These are phyloP conservation scores for Solanum aculeatissimum DNA, from an alignment of 305 asterid species.

Conservation along the genomic window DNA sequence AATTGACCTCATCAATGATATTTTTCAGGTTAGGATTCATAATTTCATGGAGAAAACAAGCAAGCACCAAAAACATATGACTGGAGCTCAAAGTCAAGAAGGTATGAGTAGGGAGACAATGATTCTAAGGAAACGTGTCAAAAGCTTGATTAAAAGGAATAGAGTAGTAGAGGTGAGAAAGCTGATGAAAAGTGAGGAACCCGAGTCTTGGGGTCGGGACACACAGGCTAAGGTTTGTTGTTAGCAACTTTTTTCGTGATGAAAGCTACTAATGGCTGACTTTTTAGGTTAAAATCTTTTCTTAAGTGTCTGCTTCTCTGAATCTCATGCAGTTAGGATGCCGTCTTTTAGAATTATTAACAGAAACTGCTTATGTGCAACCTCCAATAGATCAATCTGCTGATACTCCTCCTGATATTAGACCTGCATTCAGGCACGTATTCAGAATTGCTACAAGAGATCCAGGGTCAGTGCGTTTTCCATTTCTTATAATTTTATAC, in stretches of 20 bases:
- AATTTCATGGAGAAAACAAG: constrained; percentile 68
- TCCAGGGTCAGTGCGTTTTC: constrained; percentile 43
- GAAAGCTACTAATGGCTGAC: neutral
- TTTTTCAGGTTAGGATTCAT: constrained; percentile 67
- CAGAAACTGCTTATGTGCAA: constrained; percentile 82
- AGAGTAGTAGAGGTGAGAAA: constrained; percentile 55
- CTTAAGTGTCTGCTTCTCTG: constrained; percentile 1
- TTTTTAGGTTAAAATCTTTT: constrained; percentile 2
- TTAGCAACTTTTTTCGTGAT: neutral
- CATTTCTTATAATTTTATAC: neutral
- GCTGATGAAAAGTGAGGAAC: constrained; percentile 65
- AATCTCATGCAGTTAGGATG: constrained; percentile 79
- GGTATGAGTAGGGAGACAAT: constrained; percentile 35
- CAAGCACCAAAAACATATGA: constrained; percentile 21
- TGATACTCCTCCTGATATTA: constrained; percentile 83
- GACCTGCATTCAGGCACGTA: constrained; percentile 86
- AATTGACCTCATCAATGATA: neutral
- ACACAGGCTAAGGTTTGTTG: constrained; percentile 81
- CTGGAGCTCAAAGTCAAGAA: constrained; percentile 31
- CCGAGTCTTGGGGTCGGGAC: constrained; percentile 69
- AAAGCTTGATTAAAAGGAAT: constrained; percentile 55
- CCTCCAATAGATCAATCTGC: constrained; percentile 59
- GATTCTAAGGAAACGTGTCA: constrained; percentile 55
- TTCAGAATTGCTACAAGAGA: constrained; percentile 51
- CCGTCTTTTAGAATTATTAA: constrained; percentile 65